These are phyloP conservation scores for Termitomyces sp. DNA, from an alignment of 768 basidiomycete genomes.

Conservation along the genomic window DNA sequence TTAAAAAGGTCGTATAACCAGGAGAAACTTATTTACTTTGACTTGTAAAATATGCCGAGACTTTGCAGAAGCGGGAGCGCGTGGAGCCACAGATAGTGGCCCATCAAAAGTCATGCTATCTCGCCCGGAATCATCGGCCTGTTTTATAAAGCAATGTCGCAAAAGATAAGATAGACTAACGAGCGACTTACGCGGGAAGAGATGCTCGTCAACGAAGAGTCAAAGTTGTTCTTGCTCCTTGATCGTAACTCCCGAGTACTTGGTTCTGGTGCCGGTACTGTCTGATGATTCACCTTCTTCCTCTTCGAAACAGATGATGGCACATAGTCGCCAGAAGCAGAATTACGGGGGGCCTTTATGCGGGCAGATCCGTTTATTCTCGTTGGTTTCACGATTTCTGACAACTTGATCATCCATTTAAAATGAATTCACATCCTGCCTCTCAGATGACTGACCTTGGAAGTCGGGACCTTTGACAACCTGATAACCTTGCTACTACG, in stretches of 20 bases:
- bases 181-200: constrained; percentile 30
- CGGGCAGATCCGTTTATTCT: constrained; percentile 12
- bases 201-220: constrained; percentile 31
- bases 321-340: constrained; percentile 23
- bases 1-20: neutral
- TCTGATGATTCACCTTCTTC: constrained; percentile 25
- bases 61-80: constrained; percentile 11
- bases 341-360: constrained; percentile 14
- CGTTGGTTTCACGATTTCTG: constrained; percentile 7
- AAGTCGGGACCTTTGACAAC: constrained; percentile 6
- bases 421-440: neutral
- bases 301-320: constrained; percentile 32
- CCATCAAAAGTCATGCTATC: constrained; percentile 15
- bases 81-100: constrained; percentile 14
- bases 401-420: neutral
- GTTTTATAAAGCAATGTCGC: constrained; percentile 18
- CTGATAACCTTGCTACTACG: constrained; percentile 13
- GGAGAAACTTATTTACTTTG: constrained; percentile 22
- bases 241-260: constrained; percentile 42
- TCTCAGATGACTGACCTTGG: constrained; percentile 10
- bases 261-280: constrained; percentile 17
- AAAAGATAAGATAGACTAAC: neutral
- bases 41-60: constrained; percentile 23
- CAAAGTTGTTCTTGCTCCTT: constrained; percentile 33
- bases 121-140: constrained; percentile 21